Evolutionary conservation across 192 early-diverging fungal genomes (phyloP).

Genomic region (Linnemannia schmuckeri): DNA sequence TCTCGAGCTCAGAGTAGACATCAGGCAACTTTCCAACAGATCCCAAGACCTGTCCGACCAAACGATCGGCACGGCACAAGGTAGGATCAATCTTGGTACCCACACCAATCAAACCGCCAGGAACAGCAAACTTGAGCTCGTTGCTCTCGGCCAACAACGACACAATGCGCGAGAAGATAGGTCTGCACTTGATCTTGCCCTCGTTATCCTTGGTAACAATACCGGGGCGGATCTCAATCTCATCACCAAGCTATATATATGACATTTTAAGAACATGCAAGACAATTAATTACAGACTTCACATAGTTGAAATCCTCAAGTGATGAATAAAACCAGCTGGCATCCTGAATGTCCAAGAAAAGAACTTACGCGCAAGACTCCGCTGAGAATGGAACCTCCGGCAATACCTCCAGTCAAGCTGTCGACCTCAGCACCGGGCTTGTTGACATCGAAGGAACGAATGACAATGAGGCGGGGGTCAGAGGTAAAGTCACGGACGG

Average conservation of each 20-base stretch:
- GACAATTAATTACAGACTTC: background rate
- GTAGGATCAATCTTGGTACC: constrained; percentile 97
- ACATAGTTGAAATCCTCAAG: background rate
- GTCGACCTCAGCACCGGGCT: constrained; percentile 94
- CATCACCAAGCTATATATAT: constrained; percentile 82
- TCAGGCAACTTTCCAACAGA: constrained; percentile 91
- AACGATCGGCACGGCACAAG: constrained; percentile 94
- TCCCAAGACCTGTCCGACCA: constrained; percentile 97
- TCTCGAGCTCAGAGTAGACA: constrained; percentile 96
- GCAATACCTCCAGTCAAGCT: constrained; percentile 97
- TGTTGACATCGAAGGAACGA: constrained; percentile 99
- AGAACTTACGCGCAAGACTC: constrained; percentile 78
- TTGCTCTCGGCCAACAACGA: constrained; percentile 91
- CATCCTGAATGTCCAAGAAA: background rate
- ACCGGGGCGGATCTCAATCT: constrained; percentile 97
- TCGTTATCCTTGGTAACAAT: constrained; percentile 90
- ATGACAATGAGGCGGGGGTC: constrained; percentile 97
- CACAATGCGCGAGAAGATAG: constrained; percentile 92
- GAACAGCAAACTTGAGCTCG: constrained; percentile 95
- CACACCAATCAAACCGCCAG: constrained; percentile 98
- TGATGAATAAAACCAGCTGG: background rate
- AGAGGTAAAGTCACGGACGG: constrained; percentile 91
- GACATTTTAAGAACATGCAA: background rate
- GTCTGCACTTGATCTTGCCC: constrained; percentile 83
- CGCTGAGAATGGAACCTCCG: constrained; percentile 95